phyloP scores from a whole-genome alignment of 2,329 filamentous ascomycete species.

The Phaeosphaeriaceae sp. region DNA sequence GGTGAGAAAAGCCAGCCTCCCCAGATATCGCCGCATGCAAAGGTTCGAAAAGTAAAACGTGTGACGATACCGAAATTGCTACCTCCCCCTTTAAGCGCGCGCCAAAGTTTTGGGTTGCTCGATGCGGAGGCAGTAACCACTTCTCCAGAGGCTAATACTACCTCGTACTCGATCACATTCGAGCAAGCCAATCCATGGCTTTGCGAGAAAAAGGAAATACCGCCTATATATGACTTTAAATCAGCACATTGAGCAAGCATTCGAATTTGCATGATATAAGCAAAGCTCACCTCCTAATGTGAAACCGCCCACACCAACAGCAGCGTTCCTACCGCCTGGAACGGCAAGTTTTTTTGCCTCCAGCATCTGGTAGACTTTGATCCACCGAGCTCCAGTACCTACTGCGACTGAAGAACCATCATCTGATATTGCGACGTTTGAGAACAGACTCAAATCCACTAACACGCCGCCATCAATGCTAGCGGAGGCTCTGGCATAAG shows the following conservation, averaged over 20 bases:
- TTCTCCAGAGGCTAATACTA: slow-evolving; percentile 43
- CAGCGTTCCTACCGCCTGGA: neutral
- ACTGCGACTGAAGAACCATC: neutral
- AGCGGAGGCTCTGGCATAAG: slow-evolving; percentile 1
- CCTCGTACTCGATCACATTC: slow-evolving; percentile 25
- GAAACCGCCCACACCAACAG: slow-evolving; percentile 5
- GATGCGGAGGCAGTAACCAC: slow-evolving; percentile 3
- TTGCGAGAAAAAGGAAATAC: slow-evolving; percentile 12
- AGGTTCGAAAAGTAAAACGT: too few species aligned
- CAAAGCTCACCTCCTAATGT: slow-evolving; percentile 1
- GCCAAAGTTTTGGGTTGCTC: slow-evolving; percentile 26
- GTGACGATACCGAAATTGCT: slow-evolving; percentile 20
- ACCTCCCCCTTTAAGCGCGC: slow-evolving; percentile 31
- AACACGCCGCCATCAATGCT: slow-evolving; percentile 7
- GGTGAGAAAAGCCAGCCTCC: too few species aligned
- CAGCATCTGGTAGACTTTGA: too few species aligned
- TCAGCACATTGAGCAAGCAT: neutral
- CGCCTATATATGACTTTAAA: slow-evolving; percentile 3
- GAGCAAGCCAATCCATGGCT: slow-evolving; percentile 8
- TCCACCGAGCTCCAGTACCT: too few species aligned
- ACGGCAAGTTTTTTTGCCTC: neutral
- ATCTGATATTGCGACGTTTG: slow-evolving; percentile 3
- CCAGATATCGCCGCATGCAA: too few species aligned
- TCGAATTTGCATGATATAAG: neutral
- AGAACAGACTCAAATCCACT: slow-evolving; percentile 7